Conservation (phyloP, 495 filamentous ascomycete genomes). For the Penicillium longicatenatum region DNA sequence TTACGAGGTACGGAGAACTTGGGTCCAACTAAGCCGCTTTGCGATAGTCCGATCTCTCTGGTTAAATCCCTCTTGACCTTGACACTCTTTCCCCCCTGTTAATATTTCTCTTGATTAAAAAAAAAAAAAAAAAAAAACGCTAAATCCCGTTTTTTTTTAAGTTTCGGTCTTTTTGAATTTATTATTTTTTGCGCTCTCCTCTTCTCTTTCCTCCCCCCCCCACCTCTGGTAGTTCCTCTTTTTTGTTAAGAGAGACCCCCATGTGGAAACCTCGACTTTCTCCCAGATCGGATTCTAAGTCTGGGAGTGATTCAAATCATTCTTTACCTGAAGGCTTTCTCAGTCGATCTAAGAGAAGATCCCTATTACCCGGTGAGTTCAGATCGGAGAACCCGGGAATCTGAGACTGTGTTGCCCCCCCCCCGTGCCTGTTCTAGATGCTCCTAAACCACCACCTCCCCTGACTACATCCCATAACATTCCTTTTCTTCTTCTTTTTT, state of each 20-base stretch:
- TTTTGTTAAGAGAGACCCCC: conserved; percentile 26
- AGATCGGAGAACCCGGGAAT: conserved; percentile 2
- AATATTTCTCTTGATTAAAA: not conserved
- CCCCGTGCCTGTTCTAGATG: conserved; percentile 12
- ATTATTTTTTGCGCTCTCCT: conserved; percentile 17
- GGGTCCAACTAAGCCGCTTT: conserved; percentile 15
- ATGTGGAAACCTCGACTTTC: conserved; percentile 53
- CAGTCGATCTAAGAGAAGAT: conserved; percentile 44
- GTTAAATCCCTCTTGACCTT: not conserved
- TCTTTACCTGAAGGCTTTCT: conserved; percentile 40
- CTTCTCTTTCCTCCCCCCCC: conserved; percentile 20
- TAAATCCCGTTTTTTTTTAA: conserved; percentile 12
- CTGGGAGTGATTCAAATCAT: conserved; percentile 40
- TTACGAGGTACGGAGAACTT: conserved; percentile 2
- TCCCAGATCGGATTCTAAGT: conserved; percentile 46
- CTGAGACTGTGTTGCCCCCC: conserved; percentile 2
- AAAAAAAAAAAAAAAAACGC: not conserved
- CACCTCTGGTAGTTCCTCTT: conserved; percentile 19
- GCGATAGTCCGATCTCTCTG: conserved; percentile 19
- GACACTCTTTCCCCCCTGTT: not conserved
- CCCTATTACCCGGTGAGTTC: conserved; percentile 36
- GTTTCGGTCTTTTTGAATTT: conserved; percentile 14
- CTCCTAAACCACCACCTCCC: conserved; percentile 11
- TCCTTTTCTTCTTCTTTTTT: not conserved
- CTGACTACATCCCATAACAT: not conserved